Base-by-base conservation (phyloP, 345 rosid species). In the Salix koriyanagi region DNA sequence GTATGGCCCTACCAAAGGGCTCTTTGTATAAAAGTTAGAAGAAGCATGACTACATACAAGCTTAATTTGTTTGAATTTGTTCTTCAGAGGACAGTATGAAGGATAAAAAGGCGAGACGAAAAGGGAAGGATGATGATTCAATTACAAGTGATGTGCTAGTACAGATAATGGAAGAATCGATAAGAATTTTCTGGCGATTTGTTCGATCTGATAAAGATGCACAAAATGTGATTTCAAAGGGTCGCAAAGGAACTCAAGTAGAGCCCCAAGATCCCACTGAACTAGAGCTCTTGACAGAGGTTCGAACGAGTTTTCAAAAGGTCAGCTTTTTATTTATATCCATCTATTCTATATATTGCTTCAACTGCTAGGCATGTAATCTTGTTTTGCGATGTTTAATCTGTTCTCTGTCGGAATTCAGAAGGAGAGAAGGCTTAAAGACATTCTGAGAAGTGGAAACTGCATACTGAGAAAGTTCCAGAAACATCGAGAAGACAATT, bases 161-260 rank as follows among this genome's bases (percentile, higher is more conserved):
- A 15, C 97, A 96, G 78, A 93, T 90, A 65, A 80, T 93, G 88
- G 97, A 96, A 70, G 99, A 96, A 85, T 91, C 98, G 4, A 92
- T 96, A 75, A 76, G 97, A 80, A 85, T 89, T n/a, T 91, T 92
- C 46, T 93, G 99, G 99, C 83, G 82, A 67, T 93, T 93, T 61
- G 84, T 92, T 74, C 90, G 96, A 65, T 89, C 87, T 39, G 99
- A 96, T 82, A 96, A 90, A 82, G 83, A 89, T 16, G 73, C 92
- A 10, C 86, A 75, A 34, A 41, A 71, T 30, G 77, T 68, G 14
- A 70, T 77, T 48, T 88, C 81, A 48, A 93, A 88, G 69, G 26
- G 73, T 62, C 76, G 83, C 39, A 88, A 86, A 48, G 83, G 86
- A 28, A 77, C 86, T 71, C 97, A 86, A 18, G 78, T 89, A 0